Evolutionary conservation across 1,284 basidiomycete genomes (phyloP).

Genomic region (Tilletia indica): DNA sequence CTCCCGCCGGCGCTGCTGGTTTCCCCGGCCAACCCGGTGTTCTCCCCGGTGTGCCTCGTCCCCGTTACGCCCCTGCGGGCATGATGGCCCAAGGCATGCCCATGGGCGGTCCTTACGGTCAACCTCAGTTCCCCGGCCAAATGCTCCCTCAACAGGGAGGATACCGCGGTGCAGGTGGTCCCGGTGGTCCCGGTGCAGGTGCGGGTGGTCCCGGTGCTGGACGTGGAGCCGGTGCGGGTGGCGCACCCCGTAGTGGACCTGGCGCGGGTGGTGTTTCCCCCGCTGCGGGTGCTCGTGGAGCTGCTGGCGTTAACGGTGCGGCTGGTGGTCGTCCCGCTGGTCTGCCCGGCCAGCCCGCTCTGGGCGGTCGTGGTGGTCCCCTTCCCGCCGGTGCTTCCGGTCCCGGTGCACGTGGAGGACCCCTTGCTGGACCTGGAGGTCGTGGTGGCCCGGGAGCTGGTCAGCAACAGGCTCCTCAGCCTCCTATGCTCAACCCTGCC

Average conservation of each 20-base stretch:
- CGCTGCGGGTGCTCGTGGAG: conserved; percentile 5
- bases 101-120: conserved; percentile 47
- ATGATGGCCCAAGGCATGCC: conserved; percentile 56
- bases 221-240: conserved; percentile 32
- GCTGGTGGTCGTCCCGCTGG: conserved; percentile 35
- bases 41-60: conserved; percentile 48
- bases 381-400: conserved; percentile 30
- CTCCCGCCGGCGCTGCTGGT: conserved; percentile 28
- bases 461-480: conserved; percentile 31
- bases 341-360: conserved; percentile 38
- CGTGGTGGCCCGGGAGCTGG: conserved; percentile 23
- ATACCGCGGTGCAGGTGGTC: conserved; percentile 42
- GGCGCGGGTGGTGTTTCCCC: neutral
- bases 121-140: conserved; percentile 50
- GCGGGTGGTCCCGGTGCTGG: neutral
- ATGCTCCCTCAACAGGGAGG: conserved; percentile 51
- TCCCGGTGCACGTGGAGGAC: conserved; percentile 29
- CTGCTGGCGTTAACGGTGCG: conserved; percentile 39
- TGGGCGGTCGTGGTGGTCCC: conserved; percentile 17
- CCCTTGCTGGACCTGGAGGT: conserved; percentile 1
- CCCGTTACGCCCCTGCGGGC: conserved; percentile 52
- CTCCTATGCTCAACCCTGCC: conserved; percentile 48
- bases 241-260: conserved; percentile 39
- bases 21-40: conserved; percentile 51
- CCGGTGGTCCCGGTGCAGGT: neutral